Evolutionary conservation across 371 early-diverging fungal genomes (phyloP).

Genomic region (Coemansia sp.): DNA sequence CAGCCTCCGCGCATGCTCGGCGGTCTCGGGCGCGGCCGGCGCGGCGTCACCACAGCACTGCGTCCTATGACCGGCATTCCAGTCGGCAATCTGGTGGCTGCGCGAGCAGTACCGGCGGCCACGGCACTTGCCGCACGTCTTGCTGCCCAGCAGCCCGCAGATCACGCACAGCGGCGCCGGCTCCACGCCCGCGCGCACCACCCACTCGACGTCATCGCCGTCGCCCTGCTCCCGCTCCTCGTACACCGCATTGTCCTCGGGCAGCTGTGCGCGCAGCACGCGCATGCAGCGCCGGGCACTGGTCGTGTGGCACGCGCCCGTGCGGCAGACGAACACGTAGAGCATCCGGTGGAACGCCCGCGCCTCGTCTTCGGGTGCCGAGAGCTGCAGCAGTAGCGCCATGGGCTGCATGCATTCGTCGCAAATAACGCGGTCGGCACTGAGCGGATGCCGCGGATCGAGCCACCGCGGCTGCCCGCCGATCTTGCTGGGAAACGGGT

Average conservation of each 20-base stretch:
- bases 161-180: slow-evolving; percentile 56
- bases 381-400: slow-evolving; percentile 84
- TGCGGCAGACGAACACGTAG: slow-evolving; percentile 89
- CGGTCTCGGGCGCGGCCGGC: slow-evolving; percentile 6
- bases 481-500: slow-evolving; percentile 80
- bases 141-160: slow-evolving; percentile 80
- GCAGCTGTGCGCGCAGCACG: slow-evolving; percentile 80
- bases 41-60: slow-evolving; percentile 55
- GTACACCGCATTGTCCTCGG: slow-evolving; percentile 68
- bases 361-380: slow-evolving; percentile 85
- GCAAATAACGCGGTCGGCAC: slow-evolving; percentile 66
- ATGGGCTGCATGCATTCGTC: slow-evolving; percentile 78
- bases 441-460: slow-evolving; percentile 68
- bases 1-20: slow-evolving; percentile 30
- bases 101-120: slow-evolving; percentile 73
- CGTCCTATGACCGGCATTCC: slow-evolving; percentile 78
- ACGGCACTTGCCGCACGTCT: slow-evolving; percentile 79
- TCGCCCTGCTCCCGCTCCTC: slow-evolving; percentile 47
- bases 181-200: slow-evolving; percentile 16
- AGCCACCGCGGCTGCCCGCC: slow-evolving; percentile 89
- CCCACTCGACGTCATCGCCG: slow-evolving; percentile 36
- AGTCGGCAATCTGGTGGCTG: slow-evolving; percentile 83
- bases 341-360: slow-evolving; percentile 89
- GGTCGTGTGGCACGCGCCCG: slow-evolving; percentile 71
- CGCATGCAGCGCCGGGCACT: slow-evolving; percentile 61